Evolutionary conservation across 106 monocot species (phyloP).

Genomic region (Xerophyta viscosa): DNA sequence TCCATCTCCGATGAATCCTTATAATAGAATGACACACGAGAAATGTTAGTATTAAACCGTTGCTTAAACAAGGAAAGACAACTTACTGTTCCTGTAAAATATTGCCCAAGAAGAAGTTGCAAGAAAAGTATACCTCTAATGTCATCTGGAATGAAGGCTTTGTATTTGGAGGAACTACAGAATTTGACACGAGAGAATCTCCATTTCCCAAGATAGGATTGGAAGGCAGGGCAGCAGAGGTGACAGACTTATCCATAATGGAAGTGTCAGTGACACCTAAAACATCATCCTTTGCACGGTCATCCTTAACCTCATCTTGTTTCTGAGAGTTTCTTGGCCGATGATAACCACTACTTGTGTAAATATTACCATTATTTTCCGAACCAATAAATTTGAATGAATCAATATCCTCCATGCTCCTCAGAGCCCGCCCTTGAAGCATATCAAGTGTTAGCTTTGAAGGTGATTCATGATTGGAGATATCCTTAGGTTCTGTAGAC

Average conservation of each 20-base stretch:
- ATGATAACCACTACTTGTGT: conserved; percentile 1
- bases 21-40: conserved; percentile 2
- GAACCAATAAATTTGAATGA: conserved; percentile 1
- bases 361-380: conserved; percentile 5
- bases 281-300: not conserved
- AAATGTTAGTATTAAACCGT: no score
- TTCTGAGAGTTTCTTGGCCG: conserved; percentile 5
- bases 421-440: conserved; percentile 31
- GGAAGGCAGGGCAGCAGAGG: not conserved
- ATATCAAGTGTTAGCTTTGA: conserved; percentile 31
- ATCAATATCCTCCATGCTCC: conserved; percentile 2
- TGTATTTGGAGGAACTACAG: conserved; percentile 6
- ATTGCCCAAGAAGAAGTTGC: no score
- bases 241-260: not conserved
- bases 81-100: no score
- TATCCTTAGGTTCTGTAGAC: conserved; percentile 20
- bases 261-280: conserved; percentile 13
- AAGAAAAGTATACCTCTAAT: conserved; percentile 45
- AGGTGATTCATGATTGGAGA: conserved; percentile 32
- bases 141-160: conserved; percentile 31
- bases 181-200: not conserved
- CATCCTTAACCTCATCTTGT: conserved; percentile 6
- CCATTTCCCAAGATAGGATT: not conserved
- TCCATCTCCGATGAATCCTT: conserved; percentile 42
- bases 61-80: no score